A percentile compares a stretch with the other conserved stretches of the same genome.
Evolutionary conservation across 345 rosid species (phyloP).

Genomic region (Salix dunnii): DNA sequence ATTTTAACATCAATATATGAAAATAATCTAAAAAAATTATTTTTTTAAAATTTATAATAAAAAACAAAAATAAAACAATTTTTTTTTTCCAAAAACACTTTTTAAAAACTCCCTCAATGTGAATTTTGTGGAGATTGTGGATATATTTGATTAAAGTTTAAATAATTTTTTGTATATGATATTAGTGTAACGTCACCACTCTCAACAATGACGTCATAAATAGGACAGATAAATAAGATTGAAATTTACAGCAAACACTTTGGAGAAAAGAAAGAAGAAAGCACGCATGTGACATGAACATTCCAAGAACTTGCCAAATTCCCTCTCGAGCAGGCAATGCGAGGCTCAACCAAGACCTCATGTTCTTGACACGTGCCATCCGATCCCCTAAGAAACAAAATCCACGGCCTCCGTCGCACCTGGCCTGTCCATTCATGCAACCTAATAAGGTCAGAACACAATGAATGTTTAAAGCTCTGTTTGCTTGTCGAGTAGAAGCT

Average conservation of each 20-base stretch:
- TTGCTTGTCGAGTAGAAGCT: not conserved
- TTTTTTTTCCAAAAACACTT: too few species aligned
- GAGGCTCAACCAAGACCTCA: conserved; percentile 15
- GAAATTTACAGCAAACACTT: not conserved
- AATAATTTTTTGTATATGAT: not conserved
- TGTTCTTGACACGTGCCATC: not conserved
- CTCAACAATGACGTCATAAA: not conserved
- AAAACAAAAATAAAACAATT: too few species aligned
- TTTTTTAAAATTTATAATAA: too few species aligned
- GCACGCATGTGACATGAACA: not conserved
- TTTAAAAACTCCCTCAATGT: too few species aligned
- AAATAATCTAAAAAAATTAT: too few species aligned
- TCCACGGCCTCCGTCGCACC: not conserved
- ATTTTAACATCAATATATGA: too few species aligned
- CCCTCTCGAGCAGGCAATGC: conserved; percentile 35
- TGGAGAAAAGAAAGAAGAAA: not conserved
- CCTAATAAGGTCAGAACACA: conserved; percentile 18
- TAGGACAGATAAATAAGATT: not conserved
- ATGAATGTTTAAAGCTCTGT: conserved; percentile 20
- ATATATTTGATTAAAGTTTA: not conserved
- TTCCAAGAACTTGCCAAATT: conserved; percentile 12
- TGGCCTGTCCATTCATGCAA: not conserved
- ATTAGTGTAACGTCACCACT: not conserved
- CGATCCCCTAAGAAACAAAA: not conserved
- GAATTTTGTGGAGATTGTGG: too few species aligned